Evolutionary conservation across 331 rosid genomes (phyloP), one percentile per base, ranked within the genome.

Genomic region (Malus hybrid): DNA sequence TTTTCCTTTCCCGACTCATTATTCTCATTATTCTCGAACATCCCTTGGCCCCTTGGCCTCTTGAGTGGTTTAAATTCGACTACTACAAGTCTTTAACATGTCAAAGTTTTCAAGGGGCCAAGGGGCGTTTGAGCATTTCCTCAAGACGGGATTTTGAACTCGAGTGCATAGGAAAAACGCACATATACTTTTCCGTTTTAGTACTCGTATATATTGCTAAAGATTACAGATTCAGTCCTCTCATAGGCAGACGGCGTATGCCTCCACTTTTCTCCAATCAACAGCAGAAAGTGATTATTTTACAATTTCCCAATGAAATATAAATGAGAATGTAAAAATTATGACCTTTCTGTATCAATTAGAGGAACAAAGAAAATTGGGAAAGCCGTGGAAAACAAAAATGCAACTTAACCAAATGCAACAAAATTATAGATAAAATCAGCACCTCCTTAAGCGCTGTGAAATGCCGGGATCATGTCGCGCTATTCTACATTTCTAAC

Each of bases 401-500:
- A 34, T 6, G 19, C 19, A 18, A 66, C 68, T 24, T 15, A 63
- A 57, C 32, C 63, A 73, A 72, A 66, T 48, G 81, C 78, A 77
- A 77, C 75, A 81, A 77, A 72, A 81, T 73, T 66, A 66, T 72
- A 61, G 62, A 73, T 77, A 67, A 67, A 72, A 19, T 72, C 77
- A 78, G 44, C 74, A 68, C 14, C 80, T 24, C 65, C 61, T 53
- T 29, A 57, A 9, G 52, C 52, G 46, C 12, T 44, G 68, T 28
- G 70, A 53, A 61, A 9, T 46, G 42, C 70, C 69, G 30, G 70
- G 46, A 69, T 29, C 63, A 60, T 69, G 48, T 46, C 10, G 34
- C 10, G 42, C 42, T 82, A 86, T 58, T 86, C 89, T 20, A 74
- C 63, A 39, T 67, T 80, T 72, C 87, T 71, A 26, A 80, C 48